Base-by-base conservation (phyloP, 805 yeast species). In the Wickerhamiella qilinensis region DNA sequence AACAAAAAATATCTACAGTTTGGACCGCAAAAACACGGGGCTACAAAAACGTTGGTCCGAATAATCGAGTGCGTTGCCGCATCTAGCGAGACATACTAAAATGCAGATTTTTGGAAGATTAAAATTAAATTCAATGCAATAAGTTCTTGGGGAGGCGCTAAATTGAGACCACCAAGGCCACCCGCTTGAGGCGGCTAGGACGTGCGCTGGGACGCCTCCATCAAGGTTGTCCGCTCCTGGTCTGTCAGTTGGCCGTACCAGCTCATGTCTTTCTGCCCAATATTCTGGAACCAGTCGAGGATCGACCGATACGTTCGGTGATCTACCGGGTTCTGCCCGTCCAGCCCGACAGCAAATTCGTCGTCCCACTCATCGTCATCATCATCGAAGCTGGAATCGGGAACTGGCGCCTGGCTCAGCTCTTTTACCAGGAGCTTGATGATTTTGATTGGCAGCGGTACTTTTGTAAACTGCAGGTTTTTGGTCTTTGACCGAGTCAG, bases 401-500 rank as follows among this genome's bases (percentile, higher is more conserved):
- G 43, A 33, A 1, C 67, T 46, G 82, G 93, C 46, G 75, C 73
- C 29, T 49, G 51, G 19, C 65, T 67, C 36, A 85, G 61, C 53
- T 88, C 97, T 21, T 70, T 63, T 3, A 77, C 54, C 35, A 88
- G 65, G 18, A 86, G 58, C 50, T 78, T 79, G 35, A 84, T 53
- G 18, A 88, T 83, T 52, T 83, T 85, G 31, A 67, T 64, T 14
- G 77, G 69, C 0, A 83, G 81, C 0, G 86, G 64, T 2, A 85
- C 65, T 50, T 69, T 73, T 0, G 80, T 72, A 47, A 68, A 83
- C 47, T 65, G 57, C 68, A 75, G 65, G 15, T 50, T 57, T 47
- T 71, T 75, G 3, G 93, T 73, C 77, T 77, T 80, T 0, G 95
- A 82, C 51, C 97, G 70, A 0, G 97, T 88, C 3, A 83, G 61